These are phyloP conservation scores for Fistulifera pelliculosa DNA, from an alignment of 108 stramenopile species.

Conservation along the genomic window DNA sequence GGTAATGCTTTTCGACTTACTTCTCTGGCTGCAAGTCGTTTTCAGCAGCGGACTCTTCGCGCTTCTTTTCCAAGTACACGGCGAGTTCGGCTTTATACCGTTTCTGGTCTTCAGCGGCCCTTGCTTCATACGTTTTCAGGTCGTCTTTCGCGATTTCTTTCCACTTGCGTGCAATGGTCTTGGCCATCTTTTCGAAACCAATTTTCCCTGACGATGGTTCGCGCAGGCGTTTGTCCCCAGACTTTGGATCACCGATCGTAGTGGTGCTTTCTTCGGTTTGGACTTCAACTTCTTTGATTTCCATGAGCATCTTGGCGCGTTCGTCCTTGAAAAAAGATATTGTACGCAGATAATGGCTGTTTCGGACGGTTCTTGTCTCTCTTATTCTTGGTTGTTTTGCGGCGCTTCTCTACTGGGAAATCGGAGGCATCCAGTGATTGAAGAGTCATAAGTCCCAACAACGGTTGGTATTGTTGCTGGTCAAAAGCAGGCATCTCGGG, in stretches of 20 bases:
- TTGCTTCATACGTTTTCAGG: conserved; percentile 44
- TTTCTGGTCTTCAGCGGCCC: conserved; percentile 52
- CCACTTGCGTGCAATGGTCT: conserved; percentile 64
- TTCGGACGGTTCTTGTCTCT: conserved; percentile 30
- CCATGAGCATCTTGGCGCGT: conserved; percentile 32
- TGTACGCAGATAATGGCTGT: conserved; percentile 36
- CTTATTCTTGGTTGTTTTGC: too few relatives aligned
- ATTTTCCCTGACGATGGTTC: conserved; percentile 37
- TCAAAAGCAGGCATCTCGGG: too few relatives aligned
- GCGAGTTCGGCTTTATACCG: conserved; percentile 58
- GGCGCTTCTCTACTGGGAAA: too few relatives aligned
- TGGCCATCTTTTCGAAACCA: conserved; percentile 70
- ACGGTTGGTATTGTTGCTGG: too few relatives aligned
- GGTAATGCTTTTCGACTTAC: too few relatives aligned
- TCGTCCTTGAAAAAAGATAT: conserved; percentile 51
- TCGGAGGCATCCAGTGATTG: too few relatives aligned
- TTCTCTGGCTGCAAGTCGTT: too few relatives aligned
- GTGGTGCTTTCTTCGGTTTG: too few relatives aligned
- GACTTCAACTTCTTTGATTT: not conserved
- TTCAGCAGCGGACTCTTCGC: conserved; percentile 9
- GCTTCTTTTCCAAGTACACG: conserved; percentile 30
- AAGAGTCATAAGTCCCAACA: too few relatives aligned
- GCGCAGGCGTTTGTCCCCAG: too few relatives aligned
- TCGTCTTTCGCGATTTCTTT: conserved; percentile 31
- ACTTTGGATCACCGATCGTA: too few relatives aligned